phyloP scores from a whole-genome alignment of 2,329 filamentous ascomycete species.

The Beauveria varroae region DNA sequence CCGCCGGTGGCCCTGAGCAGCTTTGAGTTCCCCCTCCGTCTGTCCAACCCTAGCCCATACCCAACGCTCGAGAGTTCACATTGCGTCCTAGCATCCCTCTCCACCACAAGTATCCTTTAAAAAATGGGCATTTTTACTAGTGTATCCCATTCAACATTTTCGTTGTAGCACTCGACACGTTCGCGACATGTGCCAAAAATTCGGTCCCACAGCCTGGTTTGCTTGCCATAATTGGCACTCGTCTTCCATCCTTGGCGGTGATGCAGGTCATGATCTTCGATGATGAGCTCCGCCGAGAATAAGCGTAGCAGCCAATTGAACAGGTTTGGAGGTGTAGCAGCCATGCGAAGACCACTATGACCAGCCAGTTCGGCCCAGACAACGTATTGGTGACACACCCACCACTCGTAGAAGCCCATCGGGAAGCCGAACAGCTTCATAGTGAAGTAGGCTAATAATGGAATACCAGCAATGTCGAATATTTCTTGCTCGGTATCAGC shows the following conservation, averaged over 20 bases:
- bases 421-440: slow-evolving; percentile 28
- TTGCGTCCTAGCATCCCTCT: no score
- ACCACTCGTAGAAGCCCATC: slow-evolving; percentile 40
- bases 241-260: slow-evolving; percentile 28
- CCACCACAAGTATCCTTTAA: not conserved
- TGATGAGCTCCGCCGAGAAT: slow-evolving; percentile 27
- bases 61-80: not conserved
- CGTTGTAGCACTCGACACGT: not conserved
- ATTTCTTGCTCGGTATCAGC: slow-evolving; percentile 35
- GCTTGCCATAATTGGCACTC: slow-evolving; percentile 8
- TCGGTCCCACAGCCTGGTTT: slow-evolving; percentile 6
- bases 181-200: slow-evolving; percentile 6
- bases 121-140: not conserved
- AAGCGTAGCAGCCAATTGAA: slow-evolving; percentile 26
- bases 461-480: slow-evolving; percentile 34
- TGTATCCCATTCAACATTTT: slow-evolving; percentile 1
- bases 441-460: slow-evolving; percentile 29
- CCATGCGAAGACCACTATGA: slow-evolving; percentile 31
- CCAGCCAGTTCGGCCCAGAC: slow-evolving; percentile 32
- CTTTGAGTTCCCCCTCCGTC: no score
- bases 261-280: slow-evolving; percentile 37
- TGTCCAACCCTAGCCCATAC: no score
- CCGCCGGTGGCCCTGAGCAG: no score
- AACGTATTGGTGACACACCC: slow-evolving; percentile 37
- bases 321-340: slow-evolving; percentile 25